Base-by-base conservation (phyloP, 768 basidiomycete species). In the Candolleomyces aberdarensis region DNA sequence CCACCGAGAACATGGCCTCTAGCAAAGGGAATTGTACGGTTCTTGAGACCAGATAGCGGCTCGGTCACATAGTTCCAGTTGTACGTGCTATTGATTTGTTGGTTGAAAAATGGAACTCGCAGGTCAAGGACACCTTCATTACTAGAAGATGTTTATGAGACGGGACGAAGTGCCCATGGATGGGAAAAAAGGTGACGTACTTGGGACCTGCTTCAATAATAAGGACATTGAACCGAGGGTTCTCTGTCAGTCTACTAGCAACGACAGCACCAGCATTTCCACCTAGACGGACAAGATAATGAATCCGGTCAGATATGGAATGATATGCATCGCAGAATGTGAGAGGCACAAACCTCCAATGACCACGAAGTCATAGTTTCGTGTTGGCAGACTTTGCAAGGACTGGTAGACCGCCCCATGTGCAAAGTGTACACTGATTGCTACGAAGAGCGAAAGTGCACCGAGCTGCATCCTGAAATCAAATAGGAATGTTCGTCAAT, bases 181-280 rank as follows among this genome's bases (percentile, higher is more conserved):
- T 14, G 29, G 44, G 43, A 53, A 39, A 29, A 56, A 15, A 17
- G 39, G 31, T 41, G 3, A 58, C 60, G 11, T 47, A 76, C 74
- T 59, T 66, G 36, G 58, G 50, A 7, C 76, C 76, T 4, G 76
- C 75, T 60, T 78, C 76, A 44, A 83, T 65, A 17, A 82, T 66
- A 29, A 83, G 73, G 26, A 82, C 78, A 0, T 67, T 71, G 0
- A 73, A 31, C 1, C 67, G 66, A 1, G 71, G 43, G 48, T 75
- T 68, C 62, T 81, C 80, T 0, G 79, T 72, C 29, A 83, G 70
- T 44, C 81, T 74, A 14, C 71, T 75, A 6, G 80, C 81, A 11
- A 83, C 66, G 5, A 79, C 78, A 53, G 77, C 76, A 0, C 81
- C 80, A 1, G 80, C 80, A 17, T 75, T 77, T 20, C 81, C 81